These are phyloP conservation scores for Tetrapisispora taiwanensis DNA, from an alignment of 805 yeast species.

Conservation along the genomic window DNA sequence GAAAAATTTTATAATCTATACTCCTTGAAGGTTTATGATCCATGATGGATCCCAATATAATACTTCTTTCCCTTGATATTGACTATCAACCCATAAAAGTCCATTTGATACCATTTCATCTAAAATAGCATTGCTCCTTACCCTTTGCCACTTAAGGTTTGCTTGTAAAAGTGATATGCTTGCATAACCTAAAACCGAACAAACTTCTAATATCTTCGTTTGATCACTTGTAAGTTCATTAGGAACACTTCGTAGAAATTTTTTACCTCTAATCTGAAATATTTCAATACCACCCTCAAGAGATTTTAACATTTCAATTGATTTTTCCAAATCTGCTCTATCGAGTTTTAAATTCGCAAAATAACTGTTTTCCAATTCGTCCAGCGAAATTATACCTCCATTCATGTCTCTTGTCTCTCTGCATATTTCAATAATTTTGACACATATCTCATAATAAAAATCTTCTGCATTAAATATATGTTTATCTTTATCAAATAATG, in stretches of 20 bases:
- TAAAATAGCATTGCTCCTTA: slow-evolving; percentile 51
- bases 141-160: slow-evolving; percentile 64
- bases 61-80: slow-evolving; percentile 32
- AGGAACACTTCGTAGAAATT: slow-evolving; percentile 54
- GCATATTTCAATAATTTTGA: slow-evolving; percentile 68
- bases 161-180: slow-evolving; percentile 53
- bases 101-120: slow-evolving; percentile 78
- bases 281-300: slow-evolving; percentile 68
- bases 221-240: slow-evolving; percentile 61
- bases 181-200: slow-evolving; percentile 70
- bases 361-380: slow-evolving; percentile 34
- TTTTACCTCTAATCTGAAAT: slow-evolving; percentile 40
- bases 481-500: slow-evolving; percentile 27
- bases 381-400: slow-evolving; percentile 70
- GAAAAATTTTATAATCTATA: not conserved
- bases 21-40: slow-evolving; percentile 32
- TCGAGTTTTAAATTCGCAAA: slow-evolving; percentile 26
- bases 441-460: slow-evolving; percentile 56
- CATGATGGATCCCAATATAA: slow-evolving; percentile 70
- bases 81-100: slow-evolving; percentile 73
- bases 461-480: slow-evolving; percentile 34
- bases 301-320: slow-evolving; percentile 42
- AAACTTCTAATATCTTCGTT: slow-evolving; percentile 57
- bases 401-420: slow-evolving; percentile 58
- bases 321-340: slow-evolving; percentile 45